A percentile compares a stretch with the other conserved stretches of the same genome.
Evolutionary conservation across 257 asterid genomes (phyloP).

Genomic region (Petunia secreta): DNA sequence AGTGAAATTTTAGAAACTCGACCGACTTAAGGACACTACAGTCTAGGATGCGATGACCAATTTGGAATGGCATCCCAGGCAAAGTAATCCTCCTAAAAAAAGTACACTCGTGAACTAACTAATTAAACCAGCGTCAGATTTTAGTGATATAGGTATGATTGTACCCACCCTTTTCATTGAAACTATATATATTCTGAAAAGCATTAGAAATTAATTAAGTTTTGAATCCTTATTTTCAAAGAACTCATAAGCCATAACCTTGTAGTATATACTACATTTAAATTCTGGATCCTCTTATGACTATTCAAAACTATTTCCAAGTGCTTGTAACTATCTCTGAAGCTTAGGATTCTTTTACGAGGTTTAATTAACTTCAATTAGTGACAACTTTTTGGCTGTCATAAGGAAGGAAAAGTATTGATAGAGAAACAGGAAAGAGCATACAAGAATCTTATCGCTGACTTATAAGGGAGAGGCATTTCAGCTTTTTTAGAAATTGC

Average conservation of each 20-base stretch:
- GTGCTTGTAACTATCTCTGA: conserved; percentile 21
- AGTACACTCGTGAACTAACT: background rate
- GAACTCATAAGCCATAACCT: too few relatives aligned
- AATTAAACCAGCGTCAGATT: background rate
- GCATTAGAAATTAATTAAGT: too few relatives aligned
- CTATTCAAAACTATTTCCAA: background rate
- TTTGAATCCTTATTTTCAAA: too few relatives aligned
- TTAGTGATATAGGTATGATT: too few relatives aligned
- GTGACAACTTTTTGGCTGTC: conserved; percentile 28
- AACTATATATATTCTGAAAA: too few relatives aligned
- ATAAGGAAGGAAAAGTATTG: background rate
- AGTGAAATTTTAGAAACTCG: too few relatives aligned
- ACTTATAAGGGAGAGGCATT: conserved; percentile 17
- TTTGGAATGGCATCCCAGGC: background rate
- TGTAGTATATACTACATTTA: too few relatives aligned
- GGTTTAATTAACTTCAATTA: conserved; percentile 20
- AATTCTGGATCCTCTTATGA: too few relatives aligned
- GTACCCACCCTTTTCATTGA: too few relatives aligned
- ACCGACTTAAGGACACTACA: too few relatives aligned
- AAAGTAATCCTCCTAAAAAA: background rate
- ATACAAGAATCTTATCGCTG: conserved; percentile 22
- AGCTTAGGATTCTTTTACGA: conserved; percentile 26
- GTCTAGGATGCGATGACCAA: background rate
- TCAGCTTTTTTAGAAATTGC: background rate
- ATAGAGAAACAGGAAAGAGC: background rate